These are phyloP conservation scores for Rhamnella rubrinervis DNA, from an alignment of 331 rosid species.

Conservation along the genomic window DNA sequence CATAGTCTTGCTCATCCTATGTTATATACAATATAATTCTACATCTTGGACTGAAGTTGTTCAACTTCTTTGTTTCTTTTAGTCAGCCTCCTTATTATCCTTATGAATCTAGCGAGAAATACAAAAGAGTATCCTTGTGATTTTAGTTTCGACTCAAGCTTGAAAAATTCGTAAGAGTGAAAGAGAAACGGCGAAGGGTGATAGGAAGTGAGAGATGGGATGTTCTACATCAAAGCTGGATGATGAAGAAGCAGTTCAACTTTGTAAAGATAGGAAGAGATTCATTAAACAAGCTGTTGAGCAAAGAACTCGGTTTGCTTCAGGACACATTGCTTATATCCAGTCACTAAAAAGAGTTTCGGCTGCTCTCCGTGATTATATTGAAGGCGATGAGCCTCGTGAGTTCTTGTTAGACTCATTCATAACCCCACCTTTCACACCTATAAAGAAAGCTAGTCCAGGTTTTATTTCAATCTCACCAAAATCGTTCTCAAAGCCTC, in stretches of 20 bases:
- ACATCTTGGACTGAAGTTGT: slow-evolving; percentile 5
- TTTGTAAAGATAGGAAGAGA: slow-evolving; percentile 75
- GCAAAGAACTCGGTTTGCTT: slow-evolving; percentile 66
- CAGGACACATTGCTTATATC: slow-evolving; percentile 69
- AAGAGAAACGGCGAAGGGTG: slow-evolving; percentile 22
- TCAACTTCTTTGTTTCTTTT: slow-evolving; percentile 19
- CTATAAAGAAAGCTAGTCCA: slow-evolving; percentile 53
- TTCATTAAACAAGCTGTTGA: slow-evolving; percentile 86
- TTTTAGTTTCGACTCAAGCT: slow-evolving; percentile 53
- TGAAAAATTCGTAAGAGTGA: slow-evolving; percentile 47
- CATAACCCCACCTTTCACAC: slow-evolving; percentile 59
- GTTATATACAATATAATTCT: slow-evolving; percentile 1
- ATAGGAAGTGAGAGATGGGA: slow-evolving; percentile 69
- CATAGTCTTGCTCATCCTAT: slow-evolving; percentile 3
- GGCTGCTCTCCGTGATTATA: slow-evolving; percentile 69
- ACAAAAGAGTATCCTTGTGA: slow-evolving; percentile 39
- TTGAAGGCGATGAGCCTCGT: slow-evolving; percentile 57
- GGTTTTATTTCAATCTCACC: slow-evolving; percentile 57
- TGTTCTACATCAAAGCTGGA: slow-evolving; percentile 84
- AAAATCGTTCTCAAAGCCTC: slow-evolving; percentile 35
- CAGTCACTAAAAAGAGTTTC: slow-evolving; percentile 71
- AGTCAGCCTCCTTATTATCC: slow-evolving; percentile 37
- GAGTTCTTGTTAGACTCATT: slow-evolving; percentile 58
- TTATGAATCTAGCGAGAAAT: slow-evolving; percentile 50
- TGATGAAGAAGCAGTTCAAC: slow-evolving; percentile 77